A percentile compares a stretch with the other conserved stretches of the same genome.
These are phyloP conservation scores for Circinella umbellata DNA, from an alignment of 371 early-diverging fungal genomes.

Conservation along the genomic window DNA sequence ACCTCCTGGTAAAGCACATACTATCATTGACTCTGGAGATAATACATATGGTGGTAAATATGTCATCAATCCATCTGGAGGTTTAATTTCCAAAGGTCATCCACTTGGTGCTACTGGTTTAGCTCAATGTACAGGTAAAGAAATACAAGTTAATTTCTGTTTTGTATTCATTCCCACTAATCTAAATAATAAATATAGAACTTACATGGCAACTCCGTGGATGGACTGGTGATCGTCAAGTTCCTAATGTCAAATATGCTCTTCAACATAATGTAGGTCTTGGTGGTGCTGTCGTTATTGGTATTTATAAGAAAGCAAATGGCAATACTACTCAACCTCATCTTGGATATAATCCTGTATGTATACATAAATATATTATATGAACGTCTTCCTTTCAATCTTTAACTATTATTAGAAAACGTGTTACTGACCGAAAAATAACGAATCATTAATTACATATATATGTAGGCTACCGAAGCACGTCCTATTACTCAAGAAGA, in stretches of 20 bases:
- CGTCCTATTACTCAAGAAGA: slow-evolving; percentile 64
- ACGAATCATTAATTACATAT: too few species aligned
- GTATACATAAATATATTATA: background rate
- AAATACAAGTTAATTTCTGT: too few species aligned
- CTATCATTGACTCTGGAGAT: slow-evolving; percentile 60
- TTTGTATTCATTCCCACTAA: background rate
- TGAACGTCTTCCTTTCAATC: too few species aligned
- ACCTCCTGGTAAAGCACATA: slow-evolving; percentile 68
- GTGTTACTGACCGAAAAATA: too few species aligned
- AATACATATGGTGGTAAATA: slow-evolving; percentile 68
- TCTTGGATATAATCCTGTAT: slow-evolving; percentile 74
- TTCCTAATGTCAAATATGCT: slow-evolving; percentile 67
- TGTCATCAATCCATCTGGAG: slow-evolving; percentile 81
- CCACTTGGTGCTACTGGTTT: slow-evolving; percentile 85
- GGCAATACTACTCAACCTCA: slow-evolving; percentile 49
- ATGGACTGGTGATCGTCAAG: slow-evolving; percentile 79
- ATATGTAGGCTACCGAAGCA: slow-evolving; percentile 53
- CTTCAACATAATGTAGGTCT: slow-evolving; percentile 86
- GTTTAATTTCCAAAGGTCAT: slow-evolving; percentile 84
- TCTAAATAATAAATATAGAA: slow-evolving; percentile 26
- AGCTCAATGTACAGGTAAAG: slow-evolving; percentile 73
- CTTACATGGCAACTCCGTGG: slow-evolving; percentile 72
- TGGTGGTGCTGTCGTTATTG: slow-evolving; percentile 81
- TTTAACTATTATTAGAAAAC: too few species aligned
- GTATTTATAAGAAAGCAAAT: slow-evolving; percentile 67